Evolutionary conservation across 768 basidiomycete species (phyloP), one percentile per base, ranked within the genome.

Genomic region (Termitomyces sp.): DNA sequence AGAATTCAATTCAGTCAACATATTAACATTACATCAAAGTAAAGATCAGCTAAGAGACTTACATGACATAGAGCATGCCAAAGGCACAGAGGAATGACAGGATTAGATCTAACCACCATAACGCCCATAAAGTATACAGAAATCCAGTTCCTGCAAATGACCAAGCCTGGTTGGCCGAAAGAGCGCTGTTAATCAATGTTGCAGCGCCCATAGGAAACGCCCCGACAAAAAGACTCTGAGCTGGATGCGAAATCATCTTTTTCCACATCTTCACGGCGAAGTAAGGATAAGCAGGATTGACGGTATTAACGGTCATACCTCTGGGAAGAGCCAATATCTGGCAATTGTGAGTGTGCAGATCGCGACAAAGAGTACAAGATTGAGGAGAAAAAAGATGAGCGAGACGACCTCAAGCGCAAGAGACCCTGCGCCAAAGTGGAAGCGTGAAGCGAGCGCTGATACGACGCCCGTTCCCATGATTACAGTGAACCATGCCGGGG

Each of bases 51-150:
- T 32, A 16, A 30, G 43, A 8, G 6, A 61, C 65, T 53, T 53
- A 66, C 64, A 68, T 68, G 30, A 60, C 40, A 36, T 50, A 60
- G 35, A 69, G 56, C 60, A 63, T 66, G n/a, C 63, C 57, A 32
- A 61, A 64, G 5, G 67, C 61, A 38, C 56, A 60, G 2, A 75
- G 14, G 14, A 83, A 62, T 0, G 88, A 84, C 13, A 88, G 54
- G 0, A 71, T 70, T 1, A 83, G 71, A 61, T 88, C 84, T 42
- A 84, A 45, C 88, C 87, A 90, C 88, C 88, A 91, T 43, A 86
- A 63, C 2, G 68, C 80, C 83, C 87, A 87, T 38, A 87, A 64
- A 26, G 74, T 65, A 57, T 80, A 83, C 2, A 87, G 66, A 67
- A 87, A 84, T 1, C 64, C 53, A 42, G 63, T 73, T 13, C 85